Conservation (phyloP, 1,139 yeast species). For the Sugiyamaella neomexicana region DNA sequence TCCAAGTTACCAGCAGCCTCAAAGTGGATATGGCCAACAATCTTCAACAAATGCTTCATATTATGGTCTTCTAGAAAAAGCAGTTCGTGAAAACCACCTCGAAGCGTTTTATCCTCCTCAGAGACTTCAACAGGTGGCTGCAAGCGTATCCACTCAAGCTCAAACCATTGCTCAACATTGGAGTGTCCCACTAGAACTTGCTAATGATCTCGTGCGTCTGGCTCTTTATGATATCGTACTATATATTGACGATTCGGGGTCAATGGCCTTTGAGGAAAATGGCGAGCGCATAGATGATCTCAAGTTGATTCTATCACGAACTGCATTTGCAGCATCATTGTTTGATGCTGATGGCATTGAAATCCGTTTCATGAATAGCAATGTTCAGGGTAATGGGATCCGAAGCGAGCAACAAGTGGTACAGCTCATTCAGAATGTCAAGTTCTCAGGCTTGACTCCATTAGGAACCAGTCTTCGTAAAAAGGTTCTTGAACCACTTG, state of each 20-base stretch:
- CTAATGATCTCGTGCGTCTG: constrained; percentile 37
- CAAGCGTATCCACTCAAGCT: constrained; percentile 32
- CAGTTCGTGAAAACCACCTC: constrained; percentile 37
- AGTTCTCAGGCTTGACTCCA: constrained; percentile 40
- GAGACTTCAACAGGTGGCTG: constrained; percentile 36
- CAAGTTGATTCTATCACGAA: constrained; percentile 37
- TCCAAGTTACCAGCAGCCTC: neutral
- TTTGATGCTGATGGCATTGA: constrained; percentile 41
- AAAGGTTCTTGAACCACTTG: constrained; percentile 39
- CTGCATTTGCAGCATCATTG: constrained; percentile 38
- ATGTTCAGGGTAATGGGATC: constrained; percentile 35
- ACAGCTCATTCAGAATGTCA: constrained; percentile 32
- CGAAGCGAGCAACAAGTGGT: constrained; percentile 35
- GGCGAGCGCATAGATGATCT: constrained; percentile 42
- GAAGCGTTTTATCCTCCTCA: constrained; percentile 39
- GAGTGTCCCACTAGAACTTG: constrained; percentile 39
- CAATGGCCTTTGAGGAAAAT: constrained; percentile 41
- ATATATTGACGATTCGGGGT: constrained; percentile 41
- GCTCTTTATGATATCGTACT: constrained; percentile 40
- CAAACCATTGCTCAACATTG: constrained; percentile 33
- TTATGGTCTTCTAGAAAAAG: constrained; percentile 30
- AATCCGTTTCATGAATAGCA: constrained; percentile 39
- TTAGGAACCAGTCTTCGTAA: constrained; percentile 35
- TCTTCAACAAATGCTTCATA: constrained; percentile 11
- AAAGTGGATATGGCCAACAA: constrained; percentile 7